Evolutionary conservation across 768 basidiomycete genomes (phyloP).

Genomic region (Phylloporus rhodoxanthus): DNA sequence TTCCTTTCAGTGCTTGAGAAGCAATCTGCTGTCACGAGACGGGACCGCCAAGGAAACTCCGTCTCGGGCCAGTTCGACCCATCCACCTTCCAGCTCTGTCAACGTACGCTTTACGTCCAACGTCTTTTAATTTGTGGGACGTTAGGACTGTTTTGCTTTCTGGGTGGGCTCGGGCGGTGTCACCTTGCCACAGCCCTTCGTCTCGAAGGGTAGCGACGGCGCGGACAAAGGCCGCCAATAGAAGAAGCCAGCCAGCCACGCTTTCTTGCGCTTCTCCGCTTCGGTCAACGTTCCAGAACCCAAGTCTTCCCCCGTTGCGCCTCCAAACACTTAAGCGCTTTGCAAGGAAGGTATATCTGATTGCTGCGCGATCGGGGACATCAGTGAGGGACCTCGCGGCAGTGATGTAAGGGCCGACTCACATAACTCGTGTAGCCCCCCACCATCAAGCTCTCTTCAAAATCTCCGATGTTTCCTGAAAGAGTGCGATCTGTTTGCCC

Average conservation of each 20-base stretch:
- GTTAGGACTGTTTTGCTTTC: conserved; percentile 41
- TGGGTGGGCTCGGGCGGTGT: conserved; percentile 24
- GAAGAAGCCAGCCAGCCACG: conserved; percentile 64
- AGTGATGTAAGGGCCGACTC: conserved; percentile 24
- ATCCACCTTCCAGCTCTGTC: conserved; percentile 28
- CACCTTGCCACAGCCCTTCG: conserved; percentile 67
- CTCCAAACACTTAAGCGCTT: conserved; percentile 9
- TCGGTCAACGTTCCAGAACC: conserved; percentile 33
- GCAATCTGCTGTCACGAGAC: conserved; percentile 49
- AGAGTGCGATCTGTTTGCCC: conserved; percentile 66
- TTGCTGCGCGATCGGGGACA: conserved; percentile 9
- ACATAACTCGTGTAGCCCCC: conserved; percentile 77
- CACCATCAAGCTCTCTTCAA: conserved; percentile 79
- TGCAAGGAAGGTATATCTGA: conserved; percentile 21
- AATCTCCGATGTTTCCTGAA: conserved; percentile 82
- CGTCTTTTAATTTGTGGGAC: conserved; percentile 49
- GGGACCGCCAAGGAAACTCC: conserved; percentile 72
- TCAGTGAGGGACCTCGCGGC: conserved; percentile 8
- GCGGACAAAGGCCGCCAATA: conserved; percentile 34
- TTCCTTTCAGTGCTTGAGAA: conserved; percentile 48
- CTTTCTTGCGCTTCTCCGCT: conserved; percentile 61
- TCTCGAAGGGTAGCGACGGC: conserved; percentile 52
- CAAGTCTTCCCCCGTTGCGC: conserved; percentile 2
- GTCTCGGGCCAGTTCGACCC: conserved; percentile 74
- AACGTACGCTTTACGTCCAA: conserved; percentile 17